Conservation (phyloP, 2,329 filamentous ascomycete species). For the Xylaria sp. region DNA sequence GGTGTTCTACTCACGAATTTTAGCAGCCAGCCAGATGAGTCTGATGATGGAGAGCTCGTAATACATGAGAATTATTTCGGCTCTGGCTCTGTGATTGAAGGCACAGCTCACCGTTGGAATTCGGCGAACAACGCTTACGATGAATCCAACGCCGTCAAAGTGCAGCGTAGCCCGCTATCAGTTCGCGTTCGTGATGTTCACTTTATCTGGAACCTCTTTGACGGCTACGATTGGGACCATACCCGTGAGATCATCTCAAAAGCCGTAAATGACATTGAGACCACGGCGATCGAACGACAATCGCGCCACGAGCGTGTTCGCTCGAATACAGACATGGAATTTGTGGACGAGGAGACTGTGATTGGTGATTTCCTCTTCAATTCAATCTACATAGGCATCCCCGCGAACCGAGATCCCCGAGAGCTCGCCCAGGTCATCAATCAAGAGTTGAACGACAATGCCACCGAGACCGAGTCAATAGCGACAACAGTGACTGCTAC, state of each 20-base stretch:
- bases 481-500: slow-evolving; percentile 72
- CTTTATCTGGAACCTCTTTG: slow-evolving; percentile 96
- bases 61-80: slow-evolving; percentile 81
- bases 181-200: slow-evolving; percentile 84
- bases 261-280: slow-evolving; percentile 85
- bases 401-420: slow-evolving; percentile 80
- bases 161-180: slow-evolving; percentile 70
- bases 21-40: slow-evolving; percentile 40
- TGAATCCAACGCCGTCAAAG: slow-evolving; percentile 61
- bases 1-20: slow-evolving; percentile 50
- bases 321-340: slow-evolving; percentile 62
- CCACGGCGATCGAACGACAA: slow-evolving; percentile 75
- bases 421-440: slow-evolving; percentile 86
- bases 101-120: slow-evolving; percentile 78
- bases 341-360: slow-evolving; percentile 79
- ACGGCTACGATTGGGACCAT: slow-evolving; percentile 93
- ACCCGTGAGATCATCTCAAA: slow-evolving; percentile 86
- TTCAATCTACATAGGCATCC: slow-evolving; percentile 95
- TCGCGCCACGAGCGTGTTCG: slow-evolving; percentile 59
- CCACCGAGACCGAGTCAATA: slow-evolving; percentile 87
- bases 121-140: slow-evolving; percentile 76
- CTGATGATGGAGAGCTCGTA: slow-evolving; percentile 63
- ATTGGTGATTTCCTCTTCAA: slow-evolving; percentile 98
- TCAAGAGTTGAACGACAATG: slow-evolving; percentile 80
- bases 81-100: slow-evolving; percentile 60